A percentile compares a stretch with the other conserved stretches of the same genome.
phyloP scores from a whole-genome alignment of 2,329 filamentous ascomycete species.

The Stachybotrys chlorohalonatus region DNA sequence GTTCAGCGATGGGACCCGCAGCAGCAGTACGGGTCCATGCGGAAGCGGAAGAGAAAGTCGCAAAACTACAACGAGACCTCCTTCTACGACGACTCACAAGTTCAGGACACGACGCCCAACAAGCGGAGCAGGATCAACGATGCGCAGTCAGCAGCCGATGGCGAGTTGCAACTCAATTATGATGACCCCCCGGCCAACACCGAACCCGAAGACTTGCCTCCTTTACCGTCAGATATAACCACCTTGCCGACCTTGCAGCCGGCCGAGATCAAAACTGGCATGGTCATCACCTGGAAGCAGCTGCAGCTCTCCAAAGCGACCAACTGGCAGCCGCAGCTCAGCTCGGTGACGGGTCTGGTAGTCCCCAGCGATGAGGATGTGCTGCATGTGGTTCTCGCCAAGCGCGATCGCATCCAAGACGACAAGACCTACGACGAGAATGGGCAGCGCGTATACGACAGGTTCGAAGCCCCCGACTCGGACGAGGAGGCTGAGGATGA shows the following conservation, averaged over 20 bases:
- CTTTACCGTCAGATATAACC: constrained; percentile 47
- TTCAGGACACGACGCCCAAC: constrained; percentile 21
- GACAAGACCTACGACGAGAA: constrained; percentile 57
- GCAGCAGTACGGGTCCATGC: constrained; percentile 39
- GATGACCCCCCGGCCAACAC: constrained; percentile 24
- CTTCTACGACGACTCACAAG: constrained; percentile 22
- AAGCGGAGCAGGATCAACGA: constrained; percentile 27
- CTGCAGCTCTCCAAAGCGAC: constrained; percentile 51
- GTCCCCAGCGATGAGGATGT: constrained; percentile 41
- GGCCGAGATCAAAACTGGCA: constrained; percentile 43
- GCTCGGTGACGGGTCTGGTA: constrained; percentile 57
- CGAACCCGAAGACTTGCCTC: constrained; percentile 51
- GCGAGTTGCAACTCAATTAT: constrained; percentile 30
- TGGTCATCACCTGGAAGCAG: constrained; percentile 62
- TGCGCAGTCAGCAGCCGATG: constrained; percentile 7
- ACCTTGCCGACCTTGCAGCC: constrained; percentile 40
- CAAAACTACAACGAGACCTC: constrained; percentile 10
- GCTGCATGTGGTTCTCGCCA: constrained; percentile 57
- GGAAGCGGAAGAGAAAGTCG: constrained; percentile 40
- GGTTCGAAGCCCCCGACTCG: constrained; percentile 64
- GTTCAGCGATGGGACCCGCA: constrained; percentile 80
- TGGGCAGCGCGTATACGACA: constrained; percentile 65
- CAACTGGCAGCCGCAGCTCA: constrained; percentile 57
- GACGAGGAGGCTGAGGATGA: constrained; percentile 53
- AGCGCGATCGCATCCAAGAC: constrained; percentile 53